Evolutionary conservation across 495 filamentous ascomycete species (phyloP), one percentile per base, ranked within the genome.

Genomic region (Hyaloscypha variabilis): DNA sequence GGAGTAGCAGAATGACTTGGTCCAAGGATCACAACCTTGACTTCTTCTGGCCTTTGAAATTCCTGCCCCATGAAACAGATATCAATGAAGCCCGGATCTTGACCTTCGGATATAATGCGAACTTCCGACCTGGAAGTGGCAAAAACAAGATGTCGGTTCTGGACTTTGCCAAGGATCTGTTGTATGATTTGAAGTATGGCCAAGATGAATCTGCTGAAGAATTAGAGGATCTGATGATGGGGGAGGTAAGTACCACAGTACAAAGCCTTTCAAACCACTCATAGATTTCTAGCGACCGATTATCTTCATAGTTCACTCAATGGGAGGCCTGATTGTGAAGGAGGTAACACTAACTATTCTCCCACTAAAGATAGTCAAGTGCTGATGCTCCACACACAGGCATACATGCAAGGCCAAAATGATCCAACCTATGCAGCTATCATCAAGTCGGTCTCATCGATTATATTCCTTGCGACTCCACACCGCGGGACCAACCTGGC

Each of bases 271-370:
- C 29, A 17, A 21, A 58, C 28, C 54, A 29, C 49, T 52, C 3
- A 58, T 26, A 21, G 10, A 21, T 52, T 10, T 8, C 19, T 24
- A 76, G 73, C 56, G 63, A 13, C 80, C 79, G 0, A 66, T 80
- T 5, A 71, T 81, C 3, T 80, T 82, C 56, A 67, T 80, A 23
- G 73, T 69, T 6, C 79, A 81, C 65, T 76, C 71, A 1, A 81
- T 82, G 80, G 80, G 80, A 6, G 80, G 80, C 0, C 63, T 84
- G 1, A 68, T 84, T 1, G 71, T 79, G 1, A 84, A 83, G 55
- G 75, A 80, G 76, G 79, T 79, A 58, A 5, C 6, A 17, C 10
- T 34, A 34, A 10, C 10, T 34, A 34, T 34, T 10, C 10, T 34
- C 30, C n/a, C n/a, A n/a, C n/a, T n/a, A n/a, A n/a, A n/a, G n/a